Base-by-base conservation (phyloP, 768 basidiomycete genomes). In the Dioszegia hungarica region DNA sequence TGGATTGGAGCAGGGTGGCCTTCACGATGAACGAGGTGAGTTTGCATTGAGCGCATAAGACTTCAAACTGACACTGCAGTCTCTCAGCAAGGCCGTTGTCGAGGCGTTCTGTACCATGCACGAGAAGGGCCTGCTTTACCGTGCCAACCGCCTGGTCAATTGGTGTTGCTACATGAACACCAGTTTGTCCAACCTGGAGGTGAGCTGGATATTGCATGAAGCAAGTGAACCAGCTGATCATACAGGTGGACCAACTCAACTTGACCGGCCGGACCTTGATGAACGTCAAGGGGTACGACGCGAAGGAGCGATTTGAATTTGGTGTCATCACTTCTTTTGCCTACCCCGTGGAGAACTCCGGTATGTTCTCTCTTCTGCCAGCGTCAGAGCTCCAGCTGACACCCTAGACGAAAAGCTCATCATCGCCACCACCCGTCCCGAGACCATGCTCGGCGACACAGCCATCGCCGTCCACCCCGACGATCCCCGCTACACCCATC, bases 161-260 rank as follows among this genome's bases (percentile, higher is more conserved):
- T 98, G 95, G 94, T 99, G 95, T 79, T 89, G 91, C 44, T 83
- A 85, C 74, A 79, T 99, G 58, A 95, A 97, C 74, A 99, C 95
- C 0, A 94, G 94, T 0, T 80, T 99, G 1, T 98, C 94, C n/a
- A 98, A 97, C 76, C 81, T 99, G 49, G 95, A 98, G 83, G 89
- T 88, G 40, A 52, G 78, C 39, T 8, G 20, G 6, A 14, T 29
- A 29, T 20, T 1, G 6, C 0, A 51, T 43, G 5, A n/a, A 2
- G 12, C 27, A 39, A 19, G 20, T 25, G 43, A 5, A 14, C 19
- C 25, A 53, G 37, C 28, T 54, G 8, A 12, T 44, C 6, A 24
- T 29, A 1, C 62, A 89, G 88, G 92, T 98, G 64, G 94, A 98
- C 43, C 90, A 94, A 74, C 91, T 90, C 68, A 84, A 89, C 64